phyloP scores from a whole-genome alignment of 495 filamentous ascomycete genomes.

The Neurospora sublineolata region DNA sequence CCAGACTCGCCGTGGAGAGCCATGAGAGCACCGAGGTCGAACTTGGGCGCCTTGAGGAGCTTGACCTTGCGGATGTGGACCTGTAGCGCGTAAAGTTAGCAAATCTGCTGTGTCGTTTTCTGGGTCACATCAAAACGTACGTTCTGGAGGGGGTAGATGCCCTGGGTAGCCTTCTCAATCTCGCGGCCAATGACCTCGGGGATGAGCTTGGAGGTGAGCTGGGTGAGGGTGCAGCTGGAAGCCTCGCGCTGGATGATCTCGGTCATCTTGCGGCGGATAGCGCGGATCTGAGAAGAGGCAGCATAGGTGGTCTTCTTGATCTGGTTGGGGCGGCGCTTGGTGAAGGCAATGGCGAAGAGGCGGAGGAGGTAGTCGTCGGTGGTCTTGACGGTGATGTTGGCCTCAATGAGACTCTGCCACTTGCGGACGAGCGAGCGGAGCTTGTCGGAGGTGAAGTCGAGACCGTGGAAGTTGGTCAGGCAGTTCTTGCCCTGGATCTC shows the following conservation, averaged over 20 bases:
- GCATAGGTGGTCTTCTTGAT: slow-evolving; percentile 99
- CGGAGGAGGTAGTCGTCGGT: slow-evolving; percentile 98
- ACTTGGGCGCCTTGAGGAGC: slow-evolving; percentile 94
- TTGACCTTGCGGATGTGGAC: slow-evolving; percentile 99
- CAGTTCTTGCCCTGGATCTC: slow-evolving; percentile 99
- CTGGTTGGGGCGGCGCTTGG: slow-evolving; percentile 95
- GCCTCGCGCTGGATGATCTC: slow-evolving; percentile 98
- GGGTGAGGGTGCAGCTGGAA: slow-evolving; percentile 78
- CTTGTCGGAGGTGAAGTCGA: slow-evolving; percentile 99
- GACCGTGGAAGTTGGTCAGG: slow-evolving; percentile 98
- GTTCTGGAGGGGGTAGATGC: slow-evolving; percentile 98
- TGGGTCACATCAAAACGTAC: slow-evolving; percentile 40
- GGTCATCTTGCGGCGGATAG: slow-evolving; percentile 98
- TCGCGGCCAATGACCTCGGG: slow-evolving; percentile 98
- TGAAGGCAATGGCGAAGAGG: slow-evolving; percentile 97
- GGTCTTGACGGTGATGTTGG: slow-evolving; percentile 98
- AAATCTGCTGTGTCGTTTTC: neutral
- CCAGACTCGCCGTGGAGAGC: slow-evolving; percentile 92
- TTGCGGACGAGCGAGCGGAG: slow-evolving; percentile 96
- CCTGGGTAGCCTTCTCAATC: slow-evolving; percentile 98
- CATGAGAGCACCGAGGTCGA: slow-evolving; percentile 92
- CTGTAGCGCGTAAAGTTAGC: slow-evolving; percentile 35
- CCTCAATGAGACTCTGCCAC: slow-evolving; percentile 98
- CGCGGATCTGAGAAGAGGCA: slow-evolving; percentile 84
- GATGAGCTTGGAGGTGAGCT: slow-evolving; percentile 95